These are phyloP conservation scores for Amorphotheca resinae DNA, from an alignment of 495 filamentous ascomycete species.

Conservation along the genomic window DNA sequence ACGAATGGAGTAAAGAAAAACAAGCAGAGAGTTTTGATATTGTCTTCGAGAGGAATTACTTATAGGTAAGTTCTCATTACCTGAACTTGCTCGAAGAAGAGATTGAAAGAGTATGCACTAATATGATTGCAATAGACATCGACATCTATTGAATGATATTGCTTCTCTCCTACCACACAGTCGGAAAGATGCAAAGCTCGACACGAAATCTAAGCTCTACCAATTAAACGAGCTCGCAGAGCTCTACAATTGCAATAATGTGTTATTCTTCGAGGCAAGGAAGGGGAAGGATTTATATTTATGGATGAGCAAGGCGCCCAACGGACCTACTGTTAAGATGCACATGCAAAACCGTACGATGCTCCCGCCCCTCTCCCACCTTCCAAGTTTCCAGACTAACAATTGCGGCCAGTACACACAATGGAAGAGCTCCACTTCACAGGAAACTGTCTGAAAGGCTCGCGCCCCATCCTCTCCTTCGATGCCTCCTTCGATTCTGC, in stretches of 20 bases:
- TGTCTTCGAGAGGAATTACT: slow-evolving; percentile 82
- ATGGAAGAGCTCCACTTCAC: slow-evolving; percentile 95
- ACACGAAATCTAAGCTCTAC: slow-evolving; percentile 87
- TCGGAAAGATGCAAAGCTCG: slow-evolving; percentile 89
- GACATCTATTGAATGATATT: slow-evolving; percentile 86
- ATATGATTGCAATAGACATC: slow-evolving; percentile 45
- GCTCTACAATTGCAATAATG: slow-evolving; percentile 97
- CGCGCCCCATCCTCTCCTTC: slow-evolving; percentile 88
- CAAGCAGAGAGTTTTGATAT: slow-evolving; percentile 75
- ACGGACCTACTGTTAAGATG: slow-evolving; percentile 86
- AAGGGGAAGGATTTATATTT: slow-evolving; percentile 92
- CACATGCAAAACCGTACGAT: slow-evolving; percentile 53
- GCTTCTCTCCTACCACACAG: slow-evolving; percentile 80
- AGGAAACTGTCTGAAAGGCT: slow-evolving; percentile 92
- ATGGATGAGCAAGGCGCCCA: slow-evolving; percentile 88
- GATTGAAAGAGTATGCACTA: slow-evolving; percentile 1
- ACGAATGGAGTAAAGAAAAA: slow-evolving; percentile 41
- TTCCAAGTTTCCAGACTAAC: background rate
- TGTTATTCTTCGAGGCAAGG: slow-evolving; percentile 90
- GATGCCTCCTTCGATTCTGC: slow-evolving; percentile 70
- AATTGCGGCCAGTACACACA: slow-evolving; percentile 55
- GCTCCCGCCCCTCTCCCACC: background rate
- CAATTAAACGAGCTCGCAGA: slow-evolving; percentile 94
- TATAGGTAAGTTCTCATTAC: slow-evolving; percentile 48
- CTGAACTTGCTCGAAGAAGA: background rate